Evolutionary conservation across 1,139 yeast species (phyloP).

Genomic region (Magnusiomyces magnusii): DNA sequence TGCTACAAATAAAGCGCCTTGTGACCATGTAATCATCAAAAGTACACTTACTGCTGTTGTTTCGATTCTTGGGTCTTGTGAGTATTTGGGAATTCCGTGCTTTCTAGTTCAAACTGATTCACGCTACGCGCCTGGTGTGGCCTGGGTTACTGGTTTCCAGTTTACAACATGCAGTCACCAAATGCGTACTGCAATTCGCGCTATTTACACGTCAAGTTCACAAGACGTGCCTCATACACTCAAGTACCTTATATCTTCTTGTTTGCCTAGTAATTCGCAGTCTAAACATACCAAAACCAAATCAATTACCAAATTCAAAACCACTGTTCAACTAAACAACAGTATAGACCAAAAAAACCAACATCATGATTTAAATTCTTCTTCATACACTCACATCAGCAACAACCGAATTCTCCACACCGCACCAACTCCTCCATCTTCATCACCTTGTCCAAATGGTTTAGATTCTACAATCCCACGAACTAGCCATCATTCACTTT

Average conservation of each 20-base stretch:
- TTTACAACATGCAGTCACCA: not conserved
- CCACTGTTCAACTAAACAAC: too few species aligned
- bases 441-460: not conserved
- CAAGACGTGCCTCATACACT: not conserved
- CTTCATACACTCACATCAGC: not conserved
- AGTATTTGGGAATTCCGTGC: slow-evolving; percentile 3
- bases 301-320: too few species aligned
- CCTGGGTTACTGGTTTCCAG: slow-evolving; percentile 4
- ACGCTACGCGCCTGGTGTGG: not conserved
- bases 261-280: not conserved
- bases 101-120: not conserved
- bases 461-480: not conserved
- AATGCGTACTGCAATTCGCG: not conserved
- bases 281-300: not conserved
- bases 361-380: too few species aligned
- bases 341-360: too few species aligned
- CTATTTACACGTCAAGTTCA: not conserved
- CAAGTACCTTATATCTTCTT: not conserved
- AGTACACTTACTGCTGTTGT: not conserved
- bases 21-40: slow-evolving; percentile 1
- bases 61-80: slow-evolving; percentile 1
- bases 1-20: not conserved
- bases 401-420: too few species aligned
- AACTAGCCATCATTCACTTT: not conserved
- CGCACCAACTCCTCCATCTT: not conserved